Evolutionary conservation across 1,139 yeast species (phyloP), one percentile per base, ranked within the genome.

Genomic region (Entelexis sorbosivorans): DNA sequence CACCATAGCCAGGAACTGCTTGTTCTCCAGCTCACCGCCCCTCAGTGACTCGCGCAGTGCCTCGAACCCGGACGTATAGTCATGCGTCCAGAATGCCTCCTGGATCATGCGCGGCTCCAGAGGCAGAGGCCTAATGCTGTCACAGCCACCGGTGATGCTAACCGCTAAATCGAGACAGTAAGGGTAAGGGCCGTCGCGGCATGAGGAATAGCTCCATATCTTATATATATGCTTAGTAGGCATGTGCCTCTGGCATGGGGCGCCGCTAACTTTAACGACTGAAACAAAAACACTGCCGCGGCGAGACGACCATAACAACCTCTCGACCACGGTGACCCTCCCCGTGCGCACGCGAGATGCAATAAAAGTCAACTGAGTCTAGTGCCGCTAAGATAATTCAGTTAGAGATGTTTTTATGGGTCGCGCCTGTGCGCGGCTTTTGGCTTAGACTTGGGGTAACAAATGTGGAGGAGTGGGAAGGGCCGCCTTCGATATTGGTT

Each of bases 81-180:
- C 93, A 39, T 73, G 75, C 7, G 89, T 74, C 95, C 95, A 85
- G 67, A 85, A 85, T 58, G 78, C 76, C 57, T 80, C 83, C 20
- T 36, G 48, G 45, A 59, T 53, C 61, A 58, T 54, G n/a, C n/a
- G 22, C 29, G 32, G 17, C 26, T 19, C 38, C 32, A 13, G 38
- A 7, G 20, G 31, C 16, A 6, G 7, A 28, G 44, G 35, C 47
- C n/a, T 17, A 42, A 20, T 20, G 19, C n/a, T 36, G 11, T 36
- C 16, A 5, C 28, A 36, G 28, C n/a, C 28, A 26, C 40, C 19
- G 17, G 28, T 13, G 17, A 17, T 13, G 40, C 28, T 17, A 20
- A 36, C 28, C 40, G 42, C 32, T 38, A 38, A 24, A 38, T 38
- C 42, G 31, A 38, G 20, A 38, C 19, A 36, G n/a, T 5, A 5